Evolutionary conservation across 805 yeast species (phyloP), one percentile per base, ranked within the genome.

Genomic region (Hanseniaspora mollemarum): DNA sequence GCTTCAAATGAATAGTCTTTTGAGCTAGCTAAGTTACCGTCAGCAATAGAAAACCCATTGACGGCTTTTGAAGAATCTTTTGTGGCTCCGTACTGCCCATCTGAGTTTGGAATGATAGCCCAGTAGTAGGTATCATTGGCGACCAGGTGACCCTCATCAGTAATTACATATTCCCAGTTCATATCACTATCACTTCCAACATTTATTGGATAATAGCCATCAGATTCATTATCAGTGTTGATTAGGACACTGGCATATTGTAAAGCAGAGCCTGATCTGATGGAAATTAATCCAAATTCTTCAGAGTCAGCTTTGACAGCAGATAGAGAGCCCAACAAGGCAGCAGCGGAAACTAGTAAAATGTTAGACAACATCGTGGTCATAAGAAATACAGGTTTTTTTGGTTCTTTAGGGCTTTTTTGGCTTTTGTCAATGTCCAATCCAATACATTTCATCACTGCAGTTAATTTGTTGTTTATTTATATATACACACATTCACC

Each of bases 1-100:
- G 73, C 73, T n/a, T n/a, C 36, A 29, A 48, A 48, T 33, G 61
- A 59, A 64, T 71, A 74, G 36, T 58, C 65, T 25, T 60, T 55
- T 28, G 62, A 55, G 41, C 67, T 69, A 33, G 64, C 53, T 59
- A 74, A 65, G 58, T 64, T 56, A 33, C 70, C 73, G 41, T 64
- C 59, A 7, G 57, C 26, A 55, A 74, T 63, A 24, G 71, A 56
- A 58, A 71, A 75, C 3, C 72, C 70, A 18, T 65, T 53, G 25
- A 65, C 43, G 40, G 58, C 63, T 39, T 61, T 59, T 19, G 58
- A 48, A 50, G 55, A 59, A 21, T 57, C 50, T 40, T 62, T 61
- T 19, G 52, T 49, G 22, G 21, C 46, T 38, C 44, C 44, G 15
- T 43, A 51, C 22, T 54, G 56, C 13, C 51, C 55, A 9, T 59